Evolutionary conservation across 192 early-diverging fungal species (phyloP).

Genomic region (Spinellus fusiger): DNA sequence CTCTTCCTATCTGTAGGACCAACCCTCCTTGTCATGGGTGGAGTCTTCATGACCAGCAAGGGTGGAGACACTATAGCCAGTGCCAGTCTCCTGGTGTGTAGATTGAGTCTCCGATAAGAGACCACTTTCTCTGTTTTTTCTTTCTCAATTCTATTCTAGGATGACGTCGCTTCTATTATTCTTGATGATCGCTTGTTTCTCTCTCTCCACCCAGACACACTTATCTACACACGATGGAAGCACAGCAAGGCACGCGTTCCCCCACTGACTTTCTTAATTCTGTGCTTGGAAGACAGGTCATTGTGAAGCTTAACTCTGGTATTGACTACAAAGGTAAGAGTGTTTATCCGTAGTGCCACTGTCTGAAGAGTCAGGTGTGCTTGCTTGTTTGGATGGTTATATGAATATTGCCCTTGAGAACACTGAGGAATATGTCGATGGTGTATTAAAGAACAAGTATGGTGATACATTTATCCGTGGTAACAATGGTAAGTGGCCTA

Average conservation of each 20-base stretch:
- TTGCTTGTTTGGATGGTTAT: constrained; percentile 92
- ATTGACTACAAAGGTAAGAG: constrained; percentile 86
- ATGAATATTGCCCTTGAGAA: constrained; percentile 98
- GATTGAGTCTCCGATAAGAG: no score
- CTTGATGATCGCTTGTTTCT: neutral
- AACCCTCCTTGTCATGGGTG: no score
- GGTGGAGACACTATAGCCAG: no score
- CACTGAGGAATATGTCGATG: constrained; percentile 94
- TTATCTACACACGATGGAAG: constrained; percentile 9
- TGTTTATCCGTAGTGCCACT: neutral
- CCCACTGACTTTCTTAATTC: constrained; percentile 86
- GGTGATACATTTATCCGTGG: constrained; percentile 96
- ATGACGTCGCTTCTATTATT: neutral
- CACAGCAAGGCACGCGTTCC: constrained; percentile 41
- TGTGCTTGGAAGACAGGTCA: constrained; percentile 79
- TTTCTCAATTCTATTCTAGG: no score
- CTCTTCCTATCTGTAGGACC: no score
- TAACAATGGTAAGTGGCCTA: constrained; percentile 72
- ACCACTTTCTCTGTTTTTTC: no score
- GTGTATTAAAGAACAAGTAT: constrained; percentile 87
- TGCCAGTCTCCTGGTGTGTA: no score
- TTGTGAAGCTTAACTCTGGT: constrained; percentile 93
- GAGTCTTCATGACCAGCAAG: no score
- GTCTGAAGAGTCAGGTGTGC: constrained; percentile 47
- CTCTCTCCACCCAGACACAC: neutral